Conservation (phyloP, 2,329 filamentous ascomycete genomes). For the Xylaria sp. region DNA sequence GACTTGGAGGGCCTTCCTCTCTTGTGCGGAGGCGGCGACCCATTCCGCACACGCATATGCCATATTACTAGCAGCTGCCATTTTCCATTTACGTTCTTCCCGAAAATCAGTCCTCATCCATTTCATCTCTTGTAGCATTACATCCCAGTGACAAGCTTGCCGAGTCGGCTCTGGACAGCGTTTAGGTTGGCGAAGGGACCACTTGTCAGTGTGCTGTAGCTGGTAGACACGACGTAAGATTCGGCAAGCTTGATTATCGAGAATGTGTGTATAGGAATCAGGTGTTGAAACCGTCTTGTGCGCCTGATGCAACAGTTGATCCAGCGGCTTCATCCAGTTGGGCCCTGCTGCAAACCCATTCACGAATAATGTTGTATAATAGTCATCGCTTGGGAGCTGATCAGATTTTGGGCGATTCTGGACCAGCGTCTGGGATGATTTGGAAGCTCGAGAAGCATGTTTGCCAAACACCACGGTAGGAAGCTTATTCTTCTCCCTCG, state of each 20-base stretch:
- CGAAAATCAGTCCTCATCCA: constrained; percentile 98
- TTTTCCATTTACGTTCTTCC: constrained; percentile 95
- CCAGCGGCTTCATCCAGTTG: constrained; percentile 71
- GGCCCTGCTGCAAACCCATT: constrained; percentile 66
- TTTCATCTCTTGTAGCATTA: constrained; percentile 89
- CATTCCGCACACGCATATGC: constrained; percentile 88
- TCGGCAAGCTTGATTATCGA: constrained; percentile 88
- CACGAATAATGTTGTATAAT: constrained; percentile 72
- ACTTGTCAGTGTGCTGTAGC: constrained; percentile 89
- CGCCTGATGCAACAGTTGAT: constrained; percentile 81
- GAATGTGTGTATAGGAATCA: constrained; percentile 83
- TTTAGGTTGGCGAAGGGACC: constrained; percentile 91
- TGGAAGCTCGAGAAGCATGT: constrained; percentile 62
- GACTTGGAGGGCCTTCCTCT: constrained; percentile 76
- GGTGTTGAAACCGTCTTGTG: constrained; percentile 90
- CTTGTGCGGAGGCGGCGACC: constrained; percentile 72
- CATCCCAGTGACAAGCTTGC: constrained; percentile 83
- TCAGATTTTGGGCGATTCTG: constrained; percentile 55
- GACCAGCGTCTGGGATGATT: constrained; percentile 56
- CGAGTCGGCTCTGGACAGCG: constrained; percentile 83
- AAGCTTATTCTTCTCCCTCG: constrained; percentile 71
- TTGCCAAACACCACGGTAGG: constrained; percentile 85
- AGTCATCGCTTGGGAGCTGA: constrained; percentile 67
- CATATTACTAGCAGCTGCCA: constrained; percentile 79
- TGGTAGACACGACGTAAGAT: constrained; percentile 89